A percentile compares a stretch with the other conserved stretches of the same genome.
Conservation (phyloP, 768 basidiomycete species). For the Myochromella boudieri region DNA sequence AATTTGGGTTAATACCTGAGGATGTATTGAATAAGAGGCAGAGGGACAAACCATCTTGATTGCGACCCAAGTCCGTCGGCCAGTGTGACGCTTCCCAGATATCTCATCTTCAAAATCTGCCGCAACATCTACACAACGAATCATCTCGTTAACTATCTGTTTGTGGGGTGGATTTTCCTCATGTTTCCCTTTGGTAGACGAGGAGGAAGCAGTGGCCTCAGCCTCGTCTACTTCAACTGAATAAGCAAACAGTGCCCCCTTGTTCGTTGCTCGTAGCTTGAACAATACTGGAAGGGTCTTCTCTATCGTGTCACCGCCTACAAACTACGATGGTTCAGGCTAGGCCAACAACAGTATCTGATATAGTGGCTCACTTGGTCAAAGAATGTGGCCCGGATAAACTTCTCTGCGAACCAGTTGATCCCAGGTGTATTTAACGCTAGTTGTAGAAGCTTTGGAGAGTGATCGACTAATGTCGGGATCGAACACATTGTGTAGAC, state of each 20-base stretch:
- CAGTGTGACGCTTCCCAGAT: slow-evolving; percentile 21
- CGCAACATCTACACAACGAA: slow-evolving; percentile 73
- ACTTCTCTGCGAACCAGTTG: slow-evolving; percentile 58
- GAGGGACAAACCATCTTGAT: slow-evolving; percentile 66
- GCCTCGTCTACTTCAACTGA: slow-evolving; percentile 80
- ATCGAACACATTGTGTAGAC: slow-evolving; percentile 83
- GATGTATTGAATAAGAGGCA: not conserved
- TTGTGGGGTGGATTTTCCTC: slow-evolving; percentile 45
- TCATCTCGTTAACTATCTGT: slow-evolving; percentile 71
- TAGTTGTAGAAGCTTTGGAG: slow-evolving; percentile 64
- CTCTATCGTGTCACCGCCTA: slow-evolving; percentile 81
- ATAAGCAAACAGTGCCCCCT: slow-evolving; percentile 79
- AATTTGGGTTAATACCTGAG: not conserved
- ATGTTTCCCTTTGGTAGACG: slow-evolving; percentile 19
- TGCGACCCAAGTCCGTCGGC: slow-evolving; percentile 78
- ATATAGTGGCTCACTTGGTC: slow-evolving; percentile 54
- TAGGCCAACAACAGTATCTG: not conserved
- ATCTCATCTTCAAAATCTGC: slow-evolving; percentile 74
- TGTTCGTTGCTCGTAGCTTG: slow-evolving; percentile 61
- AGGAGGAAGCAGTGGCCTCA: slow-evolving; percentile 35
- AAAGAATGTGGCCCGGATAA: slow-evolving; percentile 84
- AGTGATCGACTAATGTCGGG: slow-evolving; percentile 72
- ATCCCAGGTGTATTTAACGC: slow-evolving; percentile 59
- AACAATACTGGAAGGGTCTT: slow-evolving; percentile 66
- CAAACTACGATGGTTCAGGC: slow-evolving; percentile 54